A percentile compares a stretch with the other conserved stretches of the same genome.
phyloP scores from a whole-genome alignment of 441 rosid species.

The Manihot esculenta region DNA sequence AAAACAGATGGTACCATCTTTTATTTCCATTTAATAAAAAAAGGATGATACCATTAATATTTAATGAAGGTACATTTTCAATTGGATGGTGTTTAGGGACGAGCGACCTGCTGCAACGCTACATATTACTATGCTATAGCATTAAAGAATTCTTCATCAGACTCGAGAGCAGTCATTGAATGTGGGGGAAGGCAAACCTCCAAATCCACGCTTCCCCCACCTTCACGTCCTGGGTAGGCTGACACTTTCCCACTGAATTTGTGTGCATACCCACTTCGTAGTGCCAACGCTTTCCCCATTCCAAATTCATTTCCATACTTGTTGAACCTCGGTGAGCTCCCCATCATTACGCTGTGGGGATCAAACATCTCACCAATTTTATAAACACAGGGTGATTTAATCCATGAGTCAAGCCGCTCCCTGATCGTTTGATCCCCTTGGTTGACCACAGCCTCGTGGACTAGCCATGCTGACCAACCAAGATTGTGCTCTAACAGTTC shows the following conservation, averaged over 20 bases:
- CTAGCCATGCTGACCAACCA: constrained; percentile 64
- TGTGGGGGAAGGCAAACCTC: constrained; percentile 60
- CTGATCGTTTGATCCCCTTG: constrained; percentile 39
- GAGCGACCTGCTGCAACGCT: no score
- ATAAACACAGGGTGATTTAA: constrained; percentile 44
- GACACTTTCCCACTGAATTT: constrained; percentile 76
- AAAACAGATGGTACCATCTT: no score
- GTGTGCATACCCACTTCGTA: constrained; percentile 65
- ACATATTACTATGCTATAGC: neutral
- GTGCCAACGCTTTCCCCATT: constrained; percentile 64
- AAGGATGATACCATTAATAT: no score
- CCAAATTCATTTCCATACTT: constrained; percentile 72
- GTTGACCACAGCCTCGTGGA: constrained; percentile 47
- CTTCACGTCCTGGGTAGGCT: constrained; percentile 59
- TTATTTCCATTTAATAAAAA: no score
- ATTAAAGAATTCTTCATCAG: constrained; percentile 56
- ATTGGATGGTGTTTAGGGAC: no score
- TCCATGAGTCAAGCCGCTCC: constrained; percentile 45
- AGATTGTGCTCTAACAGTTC: constrained; percentile 49
- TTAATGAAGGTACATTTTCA: no score
- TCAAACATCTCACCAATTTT: constrained; percentile 39
- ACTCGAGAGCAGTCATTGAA: constrained; percentile 59
- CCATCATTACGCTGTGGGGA: constrained; percentile 56
- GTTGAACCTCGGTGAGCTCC: constrained; percentile 78
- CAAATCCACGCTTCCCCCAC: constrained; percentile 68